Base-by-base conservation (phyloP, 495 filamentous ascomycete genomes). In the Penicillium parvum region DNA sequence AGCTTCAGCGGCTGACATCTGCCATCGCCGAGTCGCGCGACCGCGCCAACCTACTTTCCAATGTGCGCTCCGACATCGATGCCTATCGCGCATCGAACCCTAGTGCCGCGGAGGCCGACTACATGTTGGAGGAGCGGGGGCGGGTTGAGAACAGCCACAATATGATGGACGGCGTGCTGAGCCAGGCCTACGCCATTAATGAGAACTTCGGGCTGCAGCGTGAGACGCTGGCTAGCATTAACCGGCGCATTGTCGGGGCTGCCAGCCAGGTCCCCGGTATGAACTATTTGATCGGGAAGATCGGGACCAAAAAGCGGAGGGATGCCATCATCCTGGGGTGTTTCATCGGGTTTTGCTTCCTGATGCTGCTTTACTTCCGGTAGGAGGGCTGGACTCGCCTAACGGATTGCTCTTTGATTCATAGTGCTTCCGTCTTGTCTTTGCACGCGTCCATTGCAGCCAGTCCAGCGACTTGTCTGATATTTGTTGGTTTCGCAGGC, bases 181-280 rank as follows among this genome's bases (percentile, higher is more conserved):
- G 85, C 65, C 94, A 96, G 75, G 92, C 92, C 18, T 97, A 99
- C 70, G 90, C 91, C 15, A 89, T 96, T 41, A 92, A 95, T 62
- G 88, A 96, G 71, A 85, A 75, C 53, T 97, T 99, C 61, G 78
- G 78, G 10, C 46, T 86, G 34, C 94, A 99, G 74, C 71, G 90
- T 18, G 90, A 96, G 72, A 86, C 80, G 29, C 68, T 99, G 20
- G 76, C 79, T 37, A 90, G 76, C 62, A 88, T 99, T 41, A 91
- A 96, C 59, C 68, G 91, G 43, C 74, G 91, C 48, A 95, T 97
- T 60, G 86, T 88, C 8, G 77, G 82, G 4, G 91, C 88, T 21
- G 92, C 90, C 32, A 85, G 86, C 55, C 83, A 91, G 58, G 83
- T 99, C 4, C 92, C 92, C 0, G 92, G 92, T 18, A 82, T 99